Base-by-base conservation (phyloP, 2,329 filamentous ascomycete genomes). In the Alternaria sp. region DNA sequence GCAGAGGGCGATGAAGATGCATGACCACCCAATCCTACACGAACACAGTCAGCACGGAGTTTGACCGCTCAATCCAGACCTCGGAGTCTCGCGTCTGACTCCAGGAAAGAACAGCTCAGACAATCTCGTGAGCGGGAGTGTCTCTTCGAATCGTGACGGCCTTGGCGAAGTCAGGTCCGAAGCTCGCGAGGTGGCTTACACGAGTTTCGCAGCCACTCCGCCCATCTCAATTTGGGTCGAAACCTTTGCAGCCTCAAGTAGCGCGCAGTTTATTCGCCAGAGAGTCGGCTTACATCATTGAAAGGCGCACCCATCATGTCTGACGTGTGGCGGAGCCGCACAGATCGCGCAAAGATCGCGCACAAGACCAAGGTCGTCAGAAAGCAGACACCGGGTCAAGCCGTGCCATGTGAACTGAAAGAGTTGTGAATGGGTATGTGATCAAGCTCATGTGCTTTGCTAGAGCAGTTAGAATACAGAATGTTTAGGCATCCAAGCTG, bases 11-110 rank as follows among this genome's bases (percentile, higher is more conserved):
- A 51, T 51, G 49, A 9, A 46, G n/a, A 34, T 24, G 18, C 28
- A 32, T 41, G 39, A 42, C 36, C 44, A 36, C 14, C 24, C 36
- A 42, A 12, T 28, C 16, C 24, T 52, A 32, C 38, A 52, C 38
- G 38, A 43, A 43, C 5, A 53, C 51, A 53, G 38, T 53, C 51
- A 53, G 51, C 36, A 32, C 28, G 18, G 38, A 42, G 12, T 22
- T 43, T 32, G 39, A 30, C 28, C 38, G 26, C 18, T 43, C 22
- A 32, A 30, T 43, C 18, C 26, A 28, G 14, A 43, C 38, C 22
- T n/a, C 24, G 3, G 36, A 30, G 14, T 30, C n/a, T 26, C 6
- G 26, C 16, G n/a, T 42, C 5, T 42, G 26, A 24, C 11, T 43
- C n/a, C 20, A 20, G 18, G 18, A 42, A 7, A 11, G 18, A 22